phyloP scores from a whole-genome alignment of 768 basidiomycete species.

The Lactarius psammicola region DNA sequence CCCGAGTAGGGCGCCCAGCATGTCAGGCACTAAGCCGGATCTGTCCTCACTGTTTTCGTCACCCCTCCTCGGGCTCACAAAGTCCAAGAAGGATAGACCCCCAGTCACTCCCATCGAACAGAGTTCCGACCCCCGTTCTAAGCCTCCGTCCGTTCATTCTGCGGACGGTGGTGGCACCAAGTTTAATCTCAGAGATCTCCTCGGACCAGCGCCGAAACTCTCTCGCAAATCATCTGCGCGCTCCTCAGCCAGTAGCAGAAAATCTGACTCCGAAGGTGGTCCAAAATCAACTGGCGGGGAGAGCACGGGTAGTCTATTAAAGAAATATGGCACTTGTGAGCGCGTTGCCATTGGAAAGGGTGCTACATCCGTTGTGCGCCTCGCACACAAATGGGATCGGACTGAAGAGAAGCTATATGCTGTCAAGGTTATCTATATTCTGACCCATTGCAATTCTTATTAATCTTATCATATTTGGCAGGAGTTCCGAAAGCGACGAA shows the following conservation, averaged over 20 bases:
- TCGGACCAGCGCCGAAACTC: constrained; percentile 72
- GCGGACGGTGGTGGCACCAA: constrained; percentile 57
- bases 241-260: constrained; percentile 60
- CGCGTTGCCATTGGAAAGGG: constrained; percentile 97
- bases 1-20: constrained; percentile 42
- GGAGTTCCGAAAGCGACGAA: constrained; percentile 99
- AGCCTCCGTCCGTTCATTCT: constrained; percentile 49
- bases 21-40: constrained; percentile 30
- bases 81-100: constrained; percentile 17
- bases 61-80: no score
- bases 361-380: constrained; percentile 93
- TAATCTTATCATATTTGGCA: constrained; percentile 35
- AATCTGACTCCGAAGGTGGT: constrained; percentile 64
- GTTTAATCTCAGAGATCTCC: constrained; percentile 84
- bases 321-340: constrained; percentile 98
- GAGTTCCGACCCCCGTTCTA: constrained; percentile 30
- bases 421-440: constrained; percentile 73
- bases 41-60: constrained; percentile 18
- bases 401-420: constrained; percentile 96
- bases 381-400: constrained; percentile 99
- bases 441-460: background rate
- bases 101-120: constrained; percentile 21
- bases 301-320: constrained; percentile 56
- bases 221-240: constrained; percentile 67
- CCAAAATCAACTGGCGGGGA: constrained; percentile 49